Conservation (phyloP, 1,284 basidiomycete genomes). For the Cystobasidiaceae sp. region DNA sequence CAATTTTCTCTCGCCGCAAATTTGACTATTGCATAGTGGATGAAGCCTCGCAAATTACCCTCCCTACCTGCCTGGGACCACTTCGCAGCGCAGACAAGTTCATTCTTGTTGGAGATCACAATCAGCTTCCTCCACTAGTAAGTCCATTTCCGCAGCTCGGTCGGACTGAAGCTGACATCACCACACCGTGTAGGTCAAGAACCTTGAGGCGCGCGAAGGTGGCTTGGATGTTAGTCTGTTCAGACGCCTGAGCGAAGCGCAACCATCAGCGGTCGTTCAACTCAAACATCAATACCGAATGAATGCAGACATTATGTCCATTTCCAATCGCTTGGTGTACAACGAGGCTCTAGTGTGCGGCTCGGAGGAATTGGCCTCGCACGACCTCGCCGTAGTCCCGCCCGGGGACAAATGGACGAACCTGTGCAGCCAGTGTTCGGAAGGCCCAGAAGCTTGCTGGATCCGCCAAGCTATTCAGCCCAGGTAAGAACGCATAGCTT, state of each 20-base stretch:
- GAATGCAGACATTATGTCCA: constrained; percentile 91
- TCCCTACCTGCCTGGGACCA: constrained; percentile 92
- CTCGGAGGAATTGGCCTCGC: constrained; percentile 61
- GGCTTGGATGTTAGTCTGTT: constrained; percentile 89
- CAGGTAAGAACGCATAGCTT: constrained; percentile 49
- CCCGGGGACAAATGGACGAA: background rate
- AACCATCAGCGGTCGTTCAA: constrained; percentile 75
- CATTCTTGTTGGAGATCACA: constrained; percentile 93
- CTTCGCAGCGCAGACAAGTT: constrained; percentile 84
- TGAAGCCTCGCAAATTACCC: constrained; percentile 94
- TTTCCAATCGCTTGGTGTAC: constrained; percentile 89
- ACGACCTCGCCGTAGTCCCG: constrained; percentile 56
- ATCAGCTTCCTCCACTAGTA: constrained; percentile 89
- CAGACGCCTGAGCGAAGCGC: constrained; percentile 74
- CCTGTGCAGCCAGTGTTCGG: background rate
- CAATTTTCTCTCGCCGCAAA: constrained; percentile 71
- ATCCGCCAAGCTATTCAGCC: constrained; percentile 61
- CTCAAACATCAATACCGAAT: constrained; percentile 88
- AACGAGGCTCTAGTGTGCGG: constrained; percentile 72
- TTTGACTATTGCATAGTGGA: constrained; percentile 99
- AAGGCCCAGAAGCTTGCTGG: constrained; percentile 57
- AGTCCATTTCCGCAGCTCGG: constrained; percentile 39
- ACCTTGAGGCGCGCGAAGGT: constrained; percentile 67
- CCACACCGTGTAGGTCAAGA: constrained; percentile 61
- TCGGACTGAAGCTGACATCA: constrained; percentile 1